Evolutionary conservation across 2,329 filamentous ascomycete genomes (phyloP), one percentile per base, ranked within the genome.

Genomic region (Fusarium sublunatum): DNA sequence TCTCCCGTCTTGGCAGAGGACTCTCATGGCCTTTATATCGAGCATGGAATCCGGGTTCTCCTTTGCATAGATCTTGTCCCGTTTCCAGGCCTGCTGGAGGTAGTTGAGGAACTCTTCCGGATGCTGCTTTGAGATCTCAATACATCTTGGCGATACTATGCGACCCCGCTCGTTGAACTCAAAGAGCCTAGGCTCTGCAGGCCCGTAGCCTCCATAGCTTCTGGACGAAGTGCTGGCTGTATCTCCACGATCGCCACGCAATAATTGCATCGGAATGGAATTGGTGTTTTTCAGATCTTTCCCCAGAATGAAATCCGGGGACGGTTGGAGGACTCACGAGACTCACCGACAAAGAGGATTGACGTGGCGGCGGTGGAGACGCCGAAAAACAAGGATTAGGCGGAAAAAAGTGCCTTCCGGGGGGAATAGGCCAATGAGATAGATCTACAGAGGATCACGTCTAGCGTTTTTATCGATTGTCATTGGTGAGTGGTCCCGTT

Each of bases 221-320:
- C 60, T 65, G 49, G 48, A 61, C 53, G 64, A 61, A 61, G 51
- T 58, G 50, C 64, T 61, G 64, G 52, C 63, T 49, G 64, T 67
- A 57, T 67, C 64, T 67, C 64, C 64, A 58, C 63, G 64, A 61
- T 67, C 64, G 38, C 64, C 64, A 47, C 64, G 64, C 48, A 67
- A 65, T 66, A 60, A 62, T 67, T 67, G 55, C 47, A 61, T 67
- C 56, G 59, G 65, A 52, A 54, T 58, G 64, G 50, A 67, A 54
- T 61, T 64, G 54, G 34, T 47, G 49, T 19, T 19, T 19, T 49
- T 49, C 35, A 25, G 39, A 49, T 64, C 41, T 19, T 19, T 67
- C 63, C 63, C 55, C 31, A 58, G 51, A 59, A 12, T 53, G 32
- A 54, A 44, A 51, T 54, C 64, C 45, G 47, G 63, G 54, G 54